phyloP scores from a whole-genome alignment of 345 rosid genomes.

The Euphorbia lathyris region DNA sequence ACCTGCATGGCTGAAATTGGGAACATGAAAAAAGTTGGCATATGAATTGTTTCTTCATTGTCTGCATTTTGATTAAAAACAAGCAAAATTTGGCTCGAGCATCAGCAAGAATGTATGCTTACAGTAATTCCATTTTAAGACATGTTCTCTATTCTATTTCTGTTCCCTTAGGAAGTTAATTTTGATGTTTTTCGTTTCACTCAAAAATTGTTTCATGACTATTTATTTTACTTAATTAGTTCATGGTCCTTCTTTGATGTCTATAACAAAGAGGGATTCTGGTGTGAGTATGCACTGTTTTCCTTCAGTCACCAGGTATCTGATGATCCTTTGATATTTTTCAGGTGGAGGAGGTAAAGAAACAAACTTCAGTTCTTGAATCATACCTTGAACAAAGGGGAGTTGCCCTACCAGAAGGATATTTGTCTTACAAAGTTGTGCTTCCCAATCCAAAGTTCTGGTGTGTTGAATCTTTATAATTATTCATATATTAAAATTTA shows the following conservation, averaged over 20 bases:
- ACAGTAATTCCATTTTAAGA: not conserved
- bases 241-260: not conserved
- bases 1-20: not conserved
- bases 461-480: constrained; percentile 30
- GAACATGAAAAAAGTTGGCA: not conserved
- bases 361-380: constrained; percentile 67
- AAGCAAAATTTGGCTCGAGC: not conserved
- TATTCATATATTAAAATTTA: not conserved
- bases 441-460: constrained; percentile 82
- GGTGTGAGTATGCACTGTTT: not conserved
- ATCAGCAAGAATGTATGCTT: not conserved
- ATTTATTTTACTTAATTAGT: not conserved
- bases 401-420: constrained; percentile 68
- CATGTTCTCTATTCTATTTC: not conserved
- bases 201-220: not conserved
- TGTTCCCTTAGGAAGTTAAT: not conserved
- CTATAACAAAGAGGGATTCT: not conserved
- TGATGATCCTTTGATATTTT: constrained; percentile 11
- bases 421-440: constrained; percentile 74
- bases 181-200: not conserved
- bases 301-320: not conserved
- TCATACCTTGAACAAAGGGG: constrained; percentile 92
- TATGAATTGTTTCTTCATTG: not conserved
- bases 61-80: not conserved
- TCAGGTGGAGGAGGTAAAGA: constrained; percentile 61